These are phyloP conservation scores for Microcos paniculata DNA, from an alignment of 345 rosid species.

Conservation along the genomic window DNA sequence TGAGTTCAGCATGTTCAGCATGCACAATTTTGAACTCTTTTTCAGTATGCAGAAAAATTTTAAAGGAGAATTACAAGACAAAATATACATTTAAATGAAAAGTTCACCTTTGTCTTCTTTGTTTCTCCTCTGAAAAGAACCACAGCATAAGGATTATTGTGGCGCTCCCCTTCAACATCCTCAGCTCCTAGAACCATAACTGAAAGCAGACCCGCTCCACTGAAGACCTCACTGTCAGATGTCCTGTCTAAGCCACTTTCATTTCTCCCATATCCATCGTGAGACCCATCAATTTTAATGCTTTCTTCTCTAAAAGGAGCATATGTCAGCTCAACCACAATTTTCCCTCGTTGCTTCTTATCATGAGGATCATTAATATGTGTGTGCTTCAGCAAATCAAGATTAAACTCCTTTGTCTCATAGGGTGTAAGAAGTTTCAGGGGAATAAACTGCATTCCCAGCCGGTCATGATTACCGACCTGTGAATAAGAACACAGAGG, in stretches of 20 bases:
- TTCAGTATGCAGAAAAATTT: neutral
- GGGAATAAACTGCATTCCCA: slow-evolving; percentile 75
- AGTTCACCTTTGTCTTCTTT: slow-evolving; percentile 64
- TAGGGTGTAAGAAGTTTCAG: slow-evolving; percentile 45
- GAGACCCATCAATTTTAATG: slow-evolving; percentile 26
- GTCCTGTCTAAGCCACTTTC: slow-evolving; percentile 33
- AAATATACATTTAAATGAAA: neutral
- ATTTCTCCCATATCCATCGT: slow-evolving; percentile 28
- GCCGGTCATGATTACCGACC: slow-evolving; percentile 74
- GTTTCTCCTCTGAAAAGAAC: slow-evolving; percentile 67
- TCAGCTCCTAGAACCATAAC: slow-evolving; percentile 60
- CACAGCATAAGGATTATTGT: slow-evolving; percentile 63
- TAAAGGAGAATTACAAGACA: neutral
- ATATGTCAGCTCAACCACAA: slow-evolving; percentile 56
- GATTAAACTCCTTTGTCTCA: slow-evolving; percentile 49
- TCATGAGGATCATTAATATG: slow-evolving; percentile 35
- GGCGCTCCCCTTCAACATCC: slow-evolving; percentile 63
- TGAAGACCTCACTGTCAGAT: slow-evolving; percentile 36
- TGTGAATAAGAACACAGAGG: slow-evolving; percentile 21
- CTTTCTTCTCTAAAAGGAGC: slow-evolving; percentile 69
- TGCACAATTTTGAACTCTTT: neutral
- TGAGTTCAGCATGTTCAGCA: neutral
- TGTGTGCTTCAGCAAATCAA: slow-evolving; percentile 67
- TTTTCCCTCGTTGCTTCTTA: slow-evolving; percentile 55
- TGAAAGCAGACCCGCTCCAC: slow-evolving; percentile 62